A percentile compares a stretch with the other conserved stretches of the same genome.
These are phyloP conservation scores for Xylaria intraflava DNA, from an alignment of 495 filamentous ascomycete genomes.

Conservation along the genomic window DNA sequence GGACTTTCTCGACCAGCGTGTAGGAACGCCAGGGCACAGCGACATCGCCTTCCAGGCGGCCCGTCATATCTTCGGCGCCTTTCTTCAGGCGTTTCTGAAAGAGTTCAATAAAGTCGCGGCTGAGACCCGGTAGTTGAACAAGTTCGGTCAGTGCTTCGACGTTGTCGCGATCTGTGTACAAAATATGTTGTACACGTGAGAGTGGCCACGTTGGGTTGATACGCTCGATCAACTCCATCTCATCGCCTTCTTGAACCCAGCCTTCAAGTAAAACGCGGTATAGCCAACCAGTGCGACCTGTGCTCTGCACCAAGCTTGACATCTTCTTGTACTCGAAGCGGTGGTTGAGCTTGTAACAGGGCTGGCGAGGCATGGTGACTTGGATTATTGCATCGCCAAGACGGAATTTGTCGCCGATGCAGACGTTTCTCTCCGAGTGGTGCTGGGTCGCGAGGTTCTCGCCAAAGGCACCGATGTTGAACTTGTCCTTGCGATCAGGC, in stretches of 20 bases:
- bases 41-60: constrained; percentile 15
- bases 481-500: constrained; percentile 26
- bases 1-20: constrained; percentile 19
- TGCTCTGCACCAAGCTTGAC: constrained; percentile 33
- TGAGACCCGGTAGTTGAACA: constrained; percentile 28
- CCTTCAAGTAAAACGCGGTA: constrained; percentile 38
- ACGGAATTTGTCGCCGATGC: constrained; percentile 39
- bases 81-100: constrained; percentile 16
- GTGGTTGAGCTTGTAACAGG: constrained; percentile 52
- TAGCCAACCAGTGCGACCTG: constrained; percentile 38
- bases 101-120: constrained; percentile 22
- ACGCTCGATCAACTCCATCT: constrained; percentile 32
- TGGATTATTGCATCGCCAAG: constrained; percentile 28
- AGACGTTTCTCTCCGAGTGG: constrained; percentile 38
- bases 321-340: constrained; percentile 39
- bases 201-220: constrained; percentile 39
- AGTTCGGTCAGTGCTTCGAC: constrained; percentile 29
- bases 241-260: constrained; percentile 29
- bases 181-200: constrained; percentile 32
- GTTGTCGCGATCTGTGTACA: constrained; percentile 34
- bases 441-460: constrained; percentile 35
- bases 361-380: constrained; percentile 33
- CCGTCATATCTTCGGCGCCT: constrained; percentile 22
- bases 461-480: constrained; percentile 40
- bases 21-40: constrained; percentile 19